Base-by-base conservation (phyloP, 2,329 filamentous ascomycete genomes). In the Pseudogymnoascus destructans region DNA sequence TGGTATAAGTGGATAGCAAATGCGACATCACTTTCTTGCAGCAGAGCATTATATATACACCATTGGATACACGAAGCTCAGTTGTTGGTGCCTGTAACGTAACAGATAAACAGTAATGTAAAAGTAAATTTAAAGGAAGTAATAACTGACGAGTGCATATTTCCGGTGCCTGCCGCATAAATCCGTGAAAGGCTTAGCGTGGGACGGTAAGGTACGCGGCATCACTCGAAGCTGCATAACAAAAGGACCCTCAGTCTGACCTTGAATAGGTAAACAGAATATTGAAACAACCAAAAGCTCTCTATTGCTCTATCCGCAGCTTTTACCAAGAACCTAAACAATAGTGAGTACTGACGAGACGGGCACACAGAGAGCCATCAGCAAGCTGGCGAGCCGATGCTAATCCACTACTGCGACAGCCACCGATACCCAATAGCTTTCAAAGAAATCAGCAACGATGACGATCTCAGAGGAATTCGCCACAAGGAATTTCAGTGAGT, bases 401-500 rank as follows among this genome's bases (percentile, higher is more conserved):
- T 52, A 52, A 52, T 10, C 46, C 46, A 17, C 42, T 27, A 17
- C 46, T 52, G 46, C 25, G 46, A 52, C 46, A 52, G 46, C 25
- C 46, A 52, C 23, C 46, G 32, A 56, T 35, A 17, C 54, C 54
- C 30, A 38, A 38, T 56, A 56, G 35, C 54, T 56, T 56, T 35
- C 54, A 52, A 52, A 52, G 46, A 55, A 52, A 61, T 58, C 64
- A 67, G 69, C 66, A 77, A 83, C 74, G 63, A 86, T 86, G 83
- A 79, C 82, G 70, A 77, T 87, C 74, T 80, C 80, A 72, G 84
- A 87, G 69, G 84, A 87, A 73, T 85, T 87, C 70, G 79, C 79
- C 70, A 85, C 83, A 61, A 77, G 84, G 68, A 87, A 87, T 74
- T 87, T 87, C 74, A 87, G 84, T 87, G 77, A 68, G 83, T 75